Evolutionary conservation across 176 grass and related monocot species (phyloP), one percentile per base, ranked within the genome.

Genomic region (Themeda triandra): DNA sequence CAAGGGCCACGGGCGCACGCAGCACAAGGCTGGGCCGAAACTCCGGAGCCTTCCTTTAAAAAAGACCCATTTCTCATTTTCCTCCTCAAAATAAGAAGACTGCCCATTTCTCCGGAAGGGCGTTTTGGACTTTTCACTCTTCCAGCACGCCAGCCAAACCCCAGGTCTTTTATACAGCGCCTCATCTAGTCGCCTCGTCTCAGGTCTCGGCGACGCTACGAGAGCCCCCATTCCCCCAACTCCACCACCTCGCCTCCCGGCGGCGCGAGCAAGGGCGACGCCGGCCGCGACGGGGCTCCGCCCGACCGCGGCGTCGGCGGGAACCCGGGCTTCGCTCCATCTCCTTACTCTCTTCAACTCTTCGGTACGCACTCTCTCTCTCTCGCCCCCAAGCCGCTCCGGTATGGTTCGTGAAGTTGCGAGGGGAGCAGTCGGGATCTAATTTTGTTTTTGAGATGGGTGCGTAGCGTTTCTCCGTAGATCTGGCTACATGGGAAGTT

Each of bases 231-330:
- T 6, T 11, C 25, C n/a, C 56, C 29, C 40, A 44, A 66, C 31
- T 31, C 63, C 30, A 25, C 78, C 63, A 36, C 32, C 44, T 18
- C 49, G 32, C 4, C 32, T 35, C 33, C 33, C 33, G 5, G 21
- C 66, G 63, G 28, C 45, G 79, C 64, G 42, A 66, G 39, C 77
- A 15, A 32, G 8, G 78, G 63, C 44, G 28, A 36, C 77, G 62
- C 40, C 77, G 75, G 53, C 75, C 51, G 19, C 73, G 30, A 76
- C 73, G 39, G 77, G 60, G 60, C 10, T 79, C 76, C 59, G 76
- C 10, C 60, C 77, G 60, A 65, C 76, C 28, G 44, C 27, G 77
- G 60, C 63, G 44, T 80, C 78, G 79, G 45, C 65, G 65, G 79
- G 64, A 69, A 54, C 78, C 79, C 44, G 19, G 42, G 13, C 13